Evolutionary conservation across 192 early-diverging fungal species (phyloP), one percentile per base, ranked within the genome.

Genomic region (Podila minutissima): DNA sequence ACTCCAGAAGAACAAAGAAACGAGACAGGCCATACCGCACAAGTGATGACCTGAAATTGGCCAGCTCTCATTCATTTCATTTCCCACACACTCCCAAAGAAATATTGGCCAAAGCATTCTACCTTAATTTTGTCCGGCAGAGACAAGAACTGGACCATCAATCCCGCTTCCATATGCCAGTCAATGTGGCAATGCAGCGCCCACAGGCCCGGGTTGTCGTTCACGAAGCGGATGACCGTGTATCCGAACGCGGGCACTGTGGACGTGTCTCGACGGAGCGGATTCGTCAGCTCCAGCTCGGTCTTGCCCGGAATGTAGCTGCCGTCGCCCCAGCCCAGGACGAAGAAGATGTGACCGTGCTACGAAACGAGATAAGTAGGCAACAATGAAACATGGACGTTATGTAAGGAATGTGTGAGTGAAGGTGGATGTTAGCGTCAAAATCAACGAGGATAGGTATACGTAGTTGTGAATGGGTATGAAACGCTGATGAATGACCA

Each of bases 101-200:
- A 13, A 3, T 46, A 4, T 46, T 12, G 41, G 2, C 41, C n/a
- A n/a, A 2, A 10, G 3, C 33, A 33, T 17, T 46, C 10, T 46
- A 46, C 41, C 59, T 67, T 71, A 65, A 78, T 78, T 3, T 15
- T 22, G 4, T 78, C 60, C 0, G 75, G 75, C 17, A 67, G n/a
- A 49, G 69, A 71, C 67, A 74, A 33, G 57, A 86, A 71, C 67
- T 83, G 74, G 3, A 81, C 28, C 62, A 76, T 46, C n/a, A 86
- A 64, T 4, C 83, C 85, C 24, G 72, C 69, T 22, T 74, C 83
- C 75, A 87, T 74, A n/a, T 88, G 87, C 62, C 87, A 75, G 19
- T 83, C 74, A n/a, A 86, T 86, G 26, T 86, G 85, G 49, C 85
- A 86, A 49, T 86, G 85, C 20, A 86, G 49, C 8, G 71, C 62